A percentile compares a stretch with the other conserved stretches of the same genome.
Conservation (phyloP, 352 stramenopile species). For the Pythium dissimile region DNA sequence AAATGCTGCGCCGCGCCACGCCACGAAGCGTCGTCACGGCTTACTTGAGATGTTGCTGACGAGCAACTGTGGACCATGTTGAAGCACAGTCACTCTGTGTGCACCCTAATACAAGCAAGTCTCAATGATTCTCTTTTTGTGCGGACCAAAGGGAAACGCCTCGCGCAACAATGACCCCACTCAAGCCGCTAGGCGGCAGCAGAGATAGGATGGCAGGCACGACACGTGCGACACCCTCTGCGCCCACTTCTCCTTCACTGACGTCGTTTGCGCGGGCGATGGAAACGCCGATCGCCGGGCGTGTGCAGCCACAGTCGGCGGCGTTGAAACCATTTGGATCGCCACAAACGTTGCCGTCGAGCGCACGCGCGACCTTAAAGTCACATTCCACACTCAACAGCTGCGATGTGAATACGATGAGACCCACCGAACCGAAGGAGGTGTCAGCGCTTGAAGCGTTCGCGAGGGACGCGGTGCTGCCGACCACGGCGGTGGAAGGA, state of each 20-base stretch:
- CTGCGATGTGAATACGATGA: too few relatives aligned
- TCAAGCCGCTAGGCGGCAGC: background rate
- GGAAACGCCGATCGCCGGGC: too few relatives aligned
- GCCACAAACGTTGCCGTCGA: background rate
- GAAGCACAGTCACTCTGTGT: slow-evolving; percentile 12
- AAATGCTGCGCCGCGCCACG: too few relatives aligned
- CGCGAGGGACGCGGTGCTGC: background rate
- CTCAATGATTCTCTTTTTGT: background rate
- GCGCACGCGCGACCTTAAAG: background rate
- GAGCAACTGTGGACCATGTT: slow-evolving; percentile 3
- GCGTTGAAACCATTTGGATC: too few relatives aligned
- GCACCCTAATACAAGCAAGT: background rate
- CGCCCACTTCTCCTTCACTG: too few relatives aligned
- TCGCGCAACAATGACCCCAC: slow-evolving; percentile 6
- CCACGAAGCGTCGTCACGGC: background rate
- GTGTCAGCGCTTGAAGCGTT: slow-evolving; percentile 13
- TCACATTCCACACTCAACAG: too few relatives aligned
- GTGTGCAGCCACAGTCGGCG: too few relatives aligned
- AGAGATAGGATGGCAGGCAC: background rate
- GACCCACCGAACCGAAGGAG: background rate
- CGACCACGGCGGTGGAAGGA: background rate
- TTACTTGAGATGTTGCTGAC: slow-evolving; percentile 1
- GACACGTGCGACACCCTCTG: too few relatives aligned
- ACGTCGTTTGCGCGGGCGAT: too few relatives aligned
- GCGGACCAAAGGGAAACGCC: background rate